Percentiles rank a stretch among this genome's conserved stretches.
These are phyloP conservation scores for Trypanosoma congolense DNA, from an alignment of 208 protist species.

Conservation along the genomic window DNA sequence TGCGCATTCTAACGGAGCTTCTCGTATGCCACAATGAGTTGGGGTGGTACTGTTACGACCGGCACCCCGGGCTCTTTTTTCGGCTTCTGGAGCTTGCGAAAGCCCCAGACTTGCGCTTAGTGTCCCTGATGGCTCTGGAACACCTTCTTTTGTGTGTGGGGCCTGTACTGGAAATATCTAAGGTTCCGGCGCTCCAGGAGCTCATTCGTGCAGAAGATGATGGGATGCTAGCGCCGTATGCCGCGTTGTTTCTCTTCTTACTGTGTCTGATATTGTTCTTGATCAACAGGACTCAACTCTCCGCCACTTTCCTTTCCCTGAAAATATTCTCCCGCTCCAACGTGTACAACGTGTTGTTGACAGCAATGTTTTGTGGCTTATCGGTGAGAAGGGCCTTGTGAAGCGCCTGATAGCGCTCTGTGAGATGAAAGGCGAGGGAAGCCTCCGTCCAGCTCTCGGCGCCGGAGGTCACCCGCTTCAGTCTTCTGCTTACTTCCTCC, in stretches of 20 bases:
- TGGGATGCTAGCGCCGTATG: slow-evolving; percentile 44
- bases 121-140: slow-evolving; percentile 55
- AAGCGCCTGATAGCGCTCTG: slow-evolving; percentile 54
- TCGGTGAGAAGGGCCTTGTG: slow-evolving; percentile 48
- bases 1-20: slow-evolving; percentile 58
- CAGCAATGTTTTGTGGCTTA: slow-evolving; percentile 79
- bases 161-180: slow-evolving; percentile 74
- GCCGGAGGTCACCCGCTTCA: not conserved
- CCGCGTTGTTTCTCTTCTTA: slow-evolving; percentile 67
- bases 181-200: slow-evolving; percentile 36
- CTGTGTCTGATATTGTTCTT: slow-evolving; percentile 46
- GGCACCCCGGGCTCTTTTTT: slow-evolving; percentile 69
- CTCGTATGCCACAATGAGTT: slow-evolving; percentile 62
- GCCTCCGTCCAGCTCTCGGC: slow-evolving; percentile 15
- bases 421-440: slow-evolving; percentile 34
- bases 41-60: slow-evolving; percentile 75
- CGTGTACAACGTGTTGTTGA: slow-evolving; percentile 75
- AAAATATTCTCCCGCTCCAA: slow-evolving; percentile 44
- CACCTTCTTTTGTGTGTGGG: slow-evolving; percentile 66
- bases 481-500: not conserved
- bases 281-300: slow-evolving; percentile 35
- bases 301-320: slow-evolving; percentile 45
- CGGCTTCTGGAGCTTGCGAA: slow-evolving; percentile 65
- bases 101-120: slow-evolving; percentile 22
- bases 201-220: slow-evolving; percentile 39